phyloP scores from a whole-genome alignment of 768 basidiomycete species.

The Sporobolomyces phaffii region DNA sequence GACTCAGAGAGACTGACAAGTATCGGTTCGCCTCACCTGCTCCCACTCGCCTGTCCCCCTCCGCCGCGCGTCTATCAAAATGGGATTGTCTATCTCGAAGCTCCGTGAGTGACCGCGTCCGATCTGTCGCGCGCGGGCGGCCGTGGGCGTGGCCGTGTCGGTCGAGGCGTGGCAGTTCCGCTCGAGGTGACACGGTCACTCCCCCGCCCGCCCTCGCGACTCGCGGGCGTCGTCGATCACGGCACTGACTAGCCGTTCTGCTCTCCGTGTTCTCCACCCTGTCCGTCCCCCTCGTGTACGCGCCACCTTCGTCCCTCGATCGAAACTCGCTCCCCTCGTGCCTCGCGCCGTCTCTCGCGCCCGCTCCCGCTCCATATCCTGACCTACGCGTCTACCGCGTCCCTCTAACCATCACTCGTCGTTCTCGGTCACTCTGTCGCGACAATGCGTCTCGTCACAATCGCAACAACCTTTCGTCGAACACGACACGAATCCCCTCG shows the following conservation, averaged over 20 bases:
- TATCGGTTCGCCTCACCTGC: not conserved
- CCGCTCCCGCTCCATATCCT: not conserved
- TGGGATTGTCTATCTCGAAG: slow-evolving; percentile 37
- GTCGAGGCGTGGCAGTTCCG: not conserved
- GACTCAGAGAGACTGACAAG: too few species aligned
- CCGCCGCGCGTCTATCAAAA: too few species aligned
- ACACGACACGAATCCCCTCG: too few species aligned
- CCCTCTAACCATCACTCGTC: too few species aligned
- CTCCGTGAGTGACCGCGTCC: slow-evolving; percentile 29
- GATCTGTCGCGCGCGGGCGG: not conserved
- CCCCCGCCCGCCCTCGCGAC: not conserved
- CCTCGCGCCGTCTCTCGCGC: not conserved
- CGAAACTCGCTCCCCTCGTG: not conserved
- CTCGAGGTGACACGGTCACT: not conserved
- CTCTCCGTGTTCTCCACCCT: not conserved
- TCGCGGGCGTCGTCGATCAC: not conserved
- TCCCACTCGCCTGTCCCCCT: not conserved
- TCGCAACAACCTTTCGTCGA: too few species aligned
- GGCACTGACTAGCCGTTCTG: not conserved
- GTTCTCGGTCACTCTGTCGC: too few species aligned
- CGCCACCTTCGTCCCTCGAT: not conserved
- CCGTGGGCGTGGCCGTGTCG: too few species aligned
- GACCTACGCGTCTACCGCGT: too few species aligned
- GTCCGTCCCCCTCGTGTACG: not conserved
- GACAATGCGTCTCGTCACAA: too few species aligned